Percentiles rank a stretch among this genome's conserved stretches.
Evolutionary conservation across 1,139 yeast species (phyloP).

Genomic region (Scheffersomyces quercinus): DNA sequence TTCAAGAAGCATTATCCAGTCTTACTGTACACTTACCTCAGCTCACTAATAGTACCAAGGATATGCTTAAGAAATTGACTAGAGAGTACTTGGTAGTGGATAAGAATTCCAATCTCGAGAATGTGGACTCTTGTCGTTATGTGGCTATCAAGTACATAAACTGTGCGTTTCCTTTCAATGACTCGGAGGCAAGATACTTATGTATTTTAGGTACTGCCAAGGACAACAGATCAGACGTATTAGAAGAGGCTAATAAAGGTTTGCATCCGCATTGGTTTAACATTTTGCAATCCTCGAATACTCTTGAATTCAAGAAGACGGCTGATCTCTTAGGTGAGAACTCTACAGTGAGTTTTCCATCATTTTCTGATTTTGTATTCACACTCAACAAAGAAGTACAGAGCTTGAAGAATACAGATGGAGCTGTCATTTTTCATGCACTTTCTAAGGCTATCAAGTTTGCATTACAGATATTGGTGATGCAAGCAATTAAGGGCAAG

Average conservation of each 20-base stretch:
- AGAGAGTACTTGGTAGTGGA: conserved; percentile 34
- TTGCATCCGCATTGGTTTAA: conserved; percentile 75
- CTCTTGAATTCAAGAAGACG: conserved; percentile 43
- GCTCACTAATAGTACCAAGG: conserved; percentile 40
- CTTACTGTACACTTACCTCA: conserved; percentile 50
- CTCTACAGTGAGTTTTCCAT: conserved; percentile 43
- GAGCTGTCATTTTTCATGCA: conserved; percentile 28
- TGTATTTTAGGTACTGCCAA: conserved; percentile 66
- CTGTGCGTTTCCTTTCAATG: conserved; percentile 65
- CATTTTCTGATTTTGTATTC: conserved; percentile 33
- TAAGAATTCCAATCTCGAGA: conserved; percentile 17
- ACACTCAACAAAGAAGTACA: conserved; percentile 29
- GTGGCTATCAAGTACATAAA: conserved; percentile 68
- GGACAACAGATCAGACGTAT: conserved; percentile 64
- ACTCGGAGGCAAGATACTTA: conserved; percentile 66
- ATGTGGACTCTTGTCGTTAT: conserved; percentile 49
- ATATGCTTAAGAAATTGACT: conserved; percentile 45
- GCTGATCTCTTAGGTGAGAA: conserved; percentile 38
- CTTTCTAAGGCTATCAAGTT: conserved; percentile 48
- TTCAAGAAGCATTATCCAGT: conserved; percentile 72
- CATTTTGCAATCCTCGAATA: conserved; percentile 37
- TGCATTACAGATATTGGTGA: conserved; percentile 56
- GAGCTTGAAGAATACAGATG: conserved; percentile 12
- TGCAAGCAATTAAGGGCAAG: conserved; percentile 56
- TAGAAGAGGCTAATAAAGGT: conserved; percentile 83